These are phyloP conservation scores for Millerozyma miso DNA, from an alignment of 805 yeast genomes.

Conservation along the genomic window DNA sequence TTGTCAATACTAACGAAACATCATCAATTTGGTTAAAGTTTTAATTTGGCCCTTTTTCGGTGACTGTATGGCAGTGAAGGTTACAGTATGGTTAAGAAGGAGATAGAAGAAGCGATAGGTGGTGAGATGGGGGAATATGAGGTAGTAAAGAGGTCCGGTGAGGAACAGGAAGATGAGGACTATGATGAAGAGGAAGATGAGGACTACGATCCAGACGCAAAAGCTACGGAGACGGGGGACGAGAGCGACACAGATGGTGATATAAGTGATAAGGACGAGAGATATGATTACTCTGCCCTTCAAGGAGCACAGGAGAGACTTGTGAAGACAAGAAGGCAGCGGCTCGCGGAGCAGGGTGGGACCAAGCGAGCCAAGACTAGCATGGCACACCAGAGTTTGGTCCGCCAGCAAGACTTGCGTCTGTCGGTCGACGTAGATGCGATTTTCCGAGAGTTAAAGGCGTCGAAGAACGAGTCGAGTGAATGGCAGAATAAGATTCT, in stretches of 20 bases:
- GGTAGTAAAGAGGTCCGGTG: slow-evolving; percentile 7
- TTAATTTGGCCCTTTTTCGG: no score
- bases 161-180: slow-evolving; percentile 13
- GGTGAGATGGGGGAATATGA: slow-evolving; percentile 1
- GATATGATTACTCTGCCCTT: slow-evolving; percentile 46
- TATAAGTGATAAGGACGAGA: slow-evolving; percentile 22
- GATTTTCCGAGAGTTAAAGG: slow-evolving; percentile 26
- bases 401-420: slow-evolving; percentile 6
- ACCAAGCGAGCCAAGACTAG: slow-evolving; percentile 10
- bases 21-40: no score
- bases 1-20: no score
- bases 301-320: slow-evolving; percentile 47
- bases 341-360: slow-evolving; percentile 35
- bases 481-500: neutral
- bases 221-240: slow-evolving; percentile 12
- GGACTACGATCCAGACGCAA: slow-evolving; percentile 26
- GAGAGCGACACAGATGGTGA: slow-evolving; percentile 29
- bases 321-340: slow-evolving; percentile 63
- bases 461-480: slow-evolving; percentile 9
- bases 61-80: no score
- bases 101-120: slow-evolving; percentile 1
- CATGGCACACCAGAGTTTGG: slow-evolving; percentile 11
- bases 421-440: slow-evolving; percentile 27
- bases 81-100: neutral
- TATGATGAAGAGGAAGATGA: slow-evolving; percentile 29